A percentile compares a stretch with the other conserved stretches of the same genome.
phyloP scores from a whole-genome alignment of 2,329 filamentous ascomycete genomes.

The Immersiporthe knoxdaviesiana region DNA sequence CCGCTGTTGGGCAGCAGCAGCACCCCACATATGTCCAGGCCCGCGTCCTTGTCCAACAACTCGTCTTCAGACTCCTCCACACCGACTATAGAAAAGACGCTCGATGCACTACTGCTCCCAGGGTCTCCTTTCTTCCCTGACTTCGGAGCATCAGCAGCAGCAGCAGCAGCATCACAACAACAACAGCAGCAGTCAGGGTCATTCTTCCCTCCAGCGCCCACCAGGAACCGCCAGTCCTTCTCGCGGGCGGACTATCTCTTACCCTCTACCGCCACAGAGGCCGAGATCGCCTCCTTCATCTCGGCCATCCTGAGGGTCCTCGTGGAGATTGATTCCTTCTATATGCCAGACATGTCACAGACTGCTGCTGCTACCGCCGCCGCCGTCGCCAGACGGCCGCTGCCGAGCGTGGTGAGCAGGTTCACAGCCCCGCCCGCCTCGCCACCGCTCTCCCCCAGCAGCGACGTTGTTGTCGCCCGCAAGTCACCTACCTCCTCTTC shows the following conservation, averaged over 20 bases:
- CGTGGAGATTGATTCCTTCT: constrained; percentile 49
- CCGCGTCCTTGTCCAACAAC: constrained; percentile 6
- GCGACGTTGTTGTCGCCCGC: neutral
- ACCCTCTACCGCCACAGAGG: constrained; percentile 55
- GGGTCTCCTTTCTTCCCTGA: neutral
- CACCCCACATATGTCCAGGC: neutral
- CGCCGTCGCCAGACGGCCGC: neutral
- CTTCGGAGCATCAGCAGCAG: neutral
- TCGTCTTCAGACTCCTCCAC: constrained; percentile 24
- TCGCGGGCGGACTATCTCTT: constrained; percentile 61
- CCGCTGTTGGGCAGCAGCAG: neutral
- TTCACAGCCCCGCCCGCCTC: constrained; percentile 19
- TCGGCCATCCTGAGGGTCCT: constrained; percentile 55
- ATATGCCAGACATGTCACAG: constrained; percentile 44
- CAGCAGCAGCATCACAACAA: neutral
- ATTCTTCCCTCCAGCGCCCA: constrained; percentile 30
- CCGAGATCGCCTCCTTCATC: constrained; percentile 59
- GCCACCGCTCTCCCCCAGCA: neutral
- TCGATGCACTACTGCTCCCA: neutral
- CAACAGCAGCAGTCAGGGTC: neutral
- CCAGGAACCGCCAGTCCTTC: constrained; percentile 41
- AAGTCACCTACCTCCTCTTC: neutral
- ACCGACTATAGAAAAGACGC: neutral
- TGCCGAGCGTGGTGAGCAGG: constrained; percentile 10
- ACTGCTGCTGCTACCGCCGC: neutral